A percentile compares a stretch with the other conserved stretches of the same genome.
Evolutionary conservation across 225 moss, liverwort and hornwort species (phyloP).

Genomic region (Rhytidiadelphus loreus): DNA sequence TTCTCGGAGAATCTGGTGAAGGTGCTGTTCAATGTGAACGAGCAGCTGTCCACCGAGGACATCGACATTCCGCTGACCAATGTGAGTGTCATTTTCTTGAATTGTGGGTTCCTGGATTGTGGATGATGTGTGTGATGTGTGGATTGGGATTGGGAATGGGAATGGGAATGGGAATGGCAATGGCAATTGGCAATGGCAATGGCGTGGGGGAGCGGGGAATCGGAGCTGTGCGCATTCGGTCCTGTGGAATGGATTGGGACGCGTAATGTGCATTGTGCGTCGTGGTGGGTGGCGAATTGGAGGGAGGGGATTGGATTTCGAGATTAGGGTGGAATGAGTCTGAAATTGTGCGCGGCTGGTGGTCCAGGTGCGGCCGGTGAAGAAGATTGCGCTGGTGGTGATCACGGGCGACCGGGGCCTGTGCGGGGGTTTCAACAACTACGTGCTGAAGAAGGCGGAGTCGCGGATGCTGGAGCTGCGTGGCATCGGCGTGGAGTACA

Average conservation of each 20-base stretch:
- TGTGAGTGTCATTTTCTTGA: conserved; percentile 8
- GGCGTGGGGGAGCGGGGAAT: background rate
- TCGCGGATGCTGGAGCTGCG: conserved; percentile 53
- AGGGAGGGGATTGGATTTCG: background rate
- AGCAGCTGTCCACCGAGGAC: conserved; percentile 68
- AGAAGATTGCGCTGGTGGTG: conserved; percentile 63
- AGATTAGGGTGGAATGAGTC: background rate
- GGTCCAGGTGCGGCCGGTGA: conserved; percentile 48
- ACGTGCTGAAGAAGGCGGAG: conserved; percentile 74
- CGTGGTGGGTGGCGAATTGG: background rate
- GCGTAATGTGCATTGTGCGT: background rate
- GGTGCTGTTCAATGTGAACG: conserved; percentile 71
- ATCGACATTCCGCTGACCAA: conserved; percentile 78
- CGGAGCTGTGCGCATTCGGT: background rate
- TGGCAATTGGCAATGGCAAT: background rate
- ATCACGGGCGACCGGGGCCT: conserved; percentile 70
- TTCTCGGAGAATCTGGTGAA: conserved; percentile 89
- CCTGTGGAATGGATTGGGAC: background rate
- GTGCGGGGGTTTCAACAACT: conserved; percentile 81
- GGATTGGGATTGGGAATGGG: background rate
- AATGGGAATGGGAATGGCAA: background rate
- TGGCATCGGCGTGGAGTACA: conserved; percentile 39
- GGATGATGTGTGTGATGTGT: background rate
- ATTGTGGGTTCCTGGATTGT: background rate
- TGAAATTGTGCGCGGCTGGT: background rate